Percentiles rank a stretch among this genome's conserved stretches.
phyloP scores from a whole-genome alignment of 495 filamentous ascomycete species.

The Trichoderma reesei region DNA sequence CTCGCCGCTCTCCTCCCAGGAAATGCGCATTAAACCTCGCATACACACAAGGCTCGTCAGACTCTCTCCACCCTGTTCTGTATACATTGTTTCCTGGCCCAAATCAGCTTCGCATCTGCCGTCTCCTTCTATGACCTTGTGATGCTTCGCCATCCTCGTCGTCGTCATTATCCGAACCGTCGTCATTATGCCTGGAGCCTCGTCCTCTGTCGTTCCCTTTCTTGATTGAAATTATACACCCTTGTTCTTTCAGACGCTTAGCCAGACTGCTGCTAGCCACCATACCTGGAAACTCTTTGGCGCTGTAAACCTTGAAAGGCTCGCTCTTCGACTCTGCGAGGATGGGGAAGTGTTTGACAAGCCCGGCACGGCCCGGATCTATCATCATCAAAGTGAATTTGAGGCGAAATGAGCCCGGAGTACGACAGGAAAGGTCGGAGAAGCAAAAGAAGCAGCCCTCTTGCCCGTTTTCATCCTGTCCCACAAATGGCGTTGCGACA shows the following conservation, averaged over 20 bases:
- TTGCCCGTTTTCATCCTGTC: constrained; percentile 52
- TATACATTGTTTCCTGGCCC: not conserved
- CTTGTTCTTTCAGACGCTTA: constrained; percentile 61
- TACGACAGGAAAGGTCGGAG: constrained; percentile 84
- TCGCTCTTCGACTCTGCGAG: constrained; percentile 62
- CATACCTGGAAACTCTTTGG: constrained; percentile 98
- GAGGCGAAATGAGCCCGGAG: constrained; percentile 71
- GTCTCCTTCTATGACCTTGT: constrained; percentile 13
- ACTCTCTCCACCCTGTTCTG: not conserved
- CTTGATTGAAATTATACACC: constrained; percentile 69
- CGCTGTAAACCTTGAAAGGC: constrained; percentile 78
- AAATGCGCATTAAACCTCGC: not conserved
- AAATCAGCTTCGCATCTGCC: constrained; percentile 16
- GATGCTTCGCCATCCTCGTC: constrained; percentile 25
- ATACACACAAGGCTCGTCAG: not conserved
- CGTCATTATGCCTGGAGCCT: constrained; percentile 30
- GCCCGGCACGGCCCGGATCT: constrained; percentile 43
- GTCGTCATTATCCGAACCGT: constrained; percentile 40
- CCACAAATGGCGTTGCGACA: constrained; percentile 64
- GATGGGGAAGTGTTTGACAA: constrained; percentile 43
- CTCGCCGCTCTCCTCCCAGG: not conserved
- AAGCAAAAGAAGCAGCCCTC: constrained; percentile 91
- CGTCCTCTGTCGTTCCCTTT: constrained; percentile 62
- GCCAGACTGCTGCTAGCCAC: constrained; percentile 58
- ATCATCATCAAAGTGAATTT: constrained; percentile 82